These are phyloP conservation scores for Leonotis leonurus DNA, from an alignment of 257 asterid species.

Conservation along the genomic window DNA sequence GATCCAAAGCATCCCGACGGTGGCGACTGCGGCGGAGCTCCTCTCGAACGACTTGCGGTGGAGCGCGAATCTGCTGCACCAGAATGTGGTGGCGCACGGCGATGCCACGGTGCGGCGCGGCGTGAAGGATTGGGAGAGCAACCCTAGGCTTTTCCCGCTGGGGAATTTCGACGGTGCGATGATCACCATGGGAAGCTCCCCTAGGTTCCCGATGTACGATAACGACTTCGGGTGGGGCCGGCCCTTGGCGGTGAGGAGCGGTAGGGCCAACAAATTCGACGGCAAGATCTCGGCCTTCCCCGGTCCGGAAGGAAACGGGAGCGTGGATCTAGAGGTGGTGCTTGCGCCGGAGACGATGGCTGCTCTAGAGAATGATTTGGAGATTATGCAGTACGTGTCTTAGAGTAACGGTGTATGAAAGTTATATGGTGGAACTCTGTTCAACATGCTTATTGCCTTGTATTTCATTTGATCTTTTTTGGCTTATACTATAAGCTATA, in stretches of 20 bases:
- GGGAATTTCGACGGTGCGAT: constrained; percentile 95
- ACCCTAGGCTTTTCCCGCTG: constrained; percentile 72
- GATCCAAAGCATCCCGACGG: constrained; percentile 81
- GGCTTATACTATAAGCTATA: no score
- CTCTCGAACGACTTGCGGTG: constrained; percentile 47
- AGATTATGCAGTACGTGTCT: constrained; percentile 72
- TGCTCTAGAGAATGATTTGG: constrained; percentile 55
- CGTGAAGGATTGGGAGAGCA: constrained; percentile 77
- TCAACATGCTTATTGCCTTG: background rate
- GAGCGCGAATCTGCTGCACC: constrained; percentile 62
- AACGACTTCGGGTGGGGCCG: constrained; percentile 96
- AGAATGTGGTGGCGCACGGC: constrained; percentile 64
- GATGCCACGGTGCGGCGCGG: constrained; percentile 62
- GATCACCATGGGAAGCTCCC: constrained; percentile 98
- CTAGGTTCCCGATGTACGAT: constrained; percentile 95
- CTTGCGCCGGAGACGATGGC: constrained; percentile 75
- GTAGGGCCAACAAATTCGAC: constrained; percentile 85
- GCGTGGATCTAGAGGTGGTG: constrained; percentile 92
- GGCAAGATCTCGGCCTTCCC: constrained; percentile 98
- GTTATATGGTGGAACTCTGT: background rate
- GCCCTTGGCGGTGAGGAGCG: constrained; percentile 80
- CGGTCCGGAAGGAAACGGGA: constrained; percentile 67
- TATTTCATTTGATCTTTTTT: background rate
- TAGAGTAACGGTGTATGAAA: constrained; percentile 1
- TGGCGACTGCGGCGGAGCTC: constrained; percentile 47